Conservation (phyloP, 305 asterid genomes). For the Fraxinus baroniana region DNA sequence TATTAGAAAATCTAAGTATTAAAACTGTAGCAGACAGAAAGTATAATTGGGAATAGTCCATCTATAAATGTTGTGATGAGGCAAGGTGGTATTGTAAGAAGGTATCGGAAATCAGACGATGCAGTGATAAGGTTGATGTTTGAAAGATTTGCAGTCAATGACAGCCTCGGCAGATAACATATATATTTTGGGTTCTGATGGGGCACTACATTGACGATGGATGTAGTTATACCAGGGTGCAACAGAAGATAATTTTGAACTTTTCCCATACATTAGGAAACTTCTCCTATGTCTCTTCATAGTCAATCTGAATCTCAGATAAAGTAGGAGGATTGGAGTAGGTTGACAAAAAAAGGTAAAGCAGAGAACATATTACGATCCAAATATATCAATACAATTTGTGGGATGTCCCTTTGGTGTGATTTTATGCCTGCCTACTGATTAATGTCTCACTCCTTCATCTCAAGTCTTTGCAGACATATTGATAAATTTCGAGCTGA, state of each 20-base stretch:
- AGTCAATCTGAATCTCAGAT: background rate
- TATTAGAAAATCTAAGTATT: background rate
- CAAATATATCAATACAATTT: background rate
- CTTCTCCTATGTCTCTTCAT: background rate
- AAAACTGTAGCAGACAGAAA: background rate
- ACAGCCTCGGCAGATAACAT: background rate
- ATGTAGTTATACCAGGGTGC: background rate
- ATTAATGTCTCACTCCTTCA: background rate
- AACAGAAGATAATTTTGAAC: background rate
- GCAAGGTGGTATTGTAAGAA: background rate
- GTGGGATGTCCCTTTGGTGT: background rate
- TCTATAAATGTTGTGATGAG: background rate
- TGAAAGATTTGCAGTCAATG: background rate
- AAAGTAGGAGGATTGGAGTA: background rate
- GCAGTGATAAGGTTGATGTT: constrained; percentile 1
- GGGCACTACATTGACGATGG: background rate
- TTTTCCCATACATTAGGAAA: background rate
- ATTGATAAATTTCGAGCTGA: background rate
- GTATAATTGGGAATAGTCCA: background rate
- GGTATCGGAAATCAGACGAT: background rate
- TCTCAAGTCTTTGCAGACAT: background rate
- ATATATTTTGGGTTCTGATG: background rate
- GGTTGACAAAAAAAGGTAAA: background rate
- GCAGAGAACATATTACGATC: background rate
- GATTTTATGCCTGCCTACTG: background rate